Percentiles rank a stretch among this genome's conserved stretches.
Conservation (phyloP, 768 basidiomycete genomes). For the Dacryopinax spathularia region DNA sequence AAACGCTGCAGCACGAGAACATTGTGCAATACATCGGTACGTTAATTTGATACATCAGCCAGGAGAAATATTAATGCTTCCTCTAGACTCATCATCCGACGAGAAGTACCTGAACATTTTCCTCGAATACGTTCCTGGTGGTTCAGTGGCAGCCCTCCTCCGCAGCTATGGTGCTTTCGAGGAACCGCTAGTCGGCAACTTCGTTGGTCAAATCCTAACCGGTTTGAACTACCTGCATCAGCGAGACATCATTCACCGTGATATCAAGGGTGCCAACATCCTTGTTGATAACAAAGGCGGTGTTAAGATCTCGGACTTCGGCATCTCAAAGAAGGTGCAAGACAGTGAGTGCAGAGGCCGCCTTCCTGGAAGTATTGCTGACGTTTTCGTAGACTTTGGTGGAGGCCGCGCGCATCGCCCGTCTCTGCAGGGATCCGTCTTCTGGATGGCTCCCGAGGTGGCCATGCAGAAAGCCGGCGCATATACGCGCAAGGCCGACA, state of each 20-base stretch:
- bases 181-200: slow-evolving; percentile 80
- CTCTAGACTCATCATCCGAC: slow-evolving; percentile 80
- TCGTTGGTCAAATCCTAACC: slow-evolving; percentile 78
- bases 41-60: slow-evolving; percentile 21
- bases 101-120: slow-evolving; percentile 88
- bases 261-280: slow-evolving; percentile 98
- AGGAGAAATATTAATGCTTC: neutral
- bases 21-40: slow-evolving; percentile 96
- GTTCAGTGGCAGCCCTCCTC: slow-evolving; percentile 78
- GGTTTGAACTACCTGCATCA: slow-evolving; percentile 86
- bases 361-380: neutral
- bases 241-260: slow-evolving; percentile 88
- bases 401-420: slow-evolving; percentile 57
- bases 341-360: slow-evolving; percentile 53
- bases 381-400: slow-evolving; percentile 20
- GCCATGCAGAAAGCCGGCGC: slow-evolving; percentile 70
- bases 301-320: slow-evolving; percentile 93
- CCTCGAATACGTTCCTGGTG: slow-evolving; percentile 91
- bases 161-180: slow-evolving; percentile 91
- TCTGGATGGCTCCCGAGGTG: slow-evolving; percentile 99
- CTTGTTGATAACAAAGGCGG: slow-evolving; percentile 96
- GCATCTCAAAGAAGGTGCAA: slow-evolving; percentile 94
- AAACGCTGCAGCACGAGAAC: slow-evolving; percentile 84
- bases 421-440: slow-evolving; percentile 92
- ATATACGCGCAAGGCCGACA: slow-evolving; percentile 85